Percentiles rank a stretch among this genome's conserved stretches.
Evolutionary conservation across 2,329 filamentous ascomycete genomes (phyloP).

Genomic region (Phaeoacremonium minimum): DNA sequence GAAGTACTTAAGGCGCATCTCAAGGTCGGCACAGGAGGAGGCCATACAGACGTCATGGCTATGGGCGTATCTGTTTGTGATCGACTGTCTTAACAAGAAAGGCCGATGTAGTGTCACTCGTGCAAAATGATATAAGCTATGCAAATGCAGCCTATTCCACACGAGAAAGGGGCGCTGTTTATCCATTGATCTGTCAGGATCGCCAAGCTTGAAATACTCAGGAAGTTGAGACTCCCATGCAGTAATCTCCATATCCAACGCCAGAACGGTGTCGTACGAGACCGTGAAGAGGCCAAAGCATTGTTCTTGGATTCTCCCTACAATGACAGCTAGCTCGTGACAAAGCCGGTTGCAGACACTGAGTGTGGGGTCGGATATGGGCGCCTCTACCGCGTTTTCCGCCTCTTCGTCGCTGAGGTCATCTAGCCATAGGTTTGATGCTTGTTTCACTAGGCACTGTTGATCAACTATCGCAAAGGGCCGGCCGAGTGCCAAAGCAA

Average conservation of each 20-base stretch:
- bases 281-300: slow-evolving; percentile 29
- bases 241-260: slow-evolving; percentile 25
- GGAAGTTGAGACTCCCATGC: slow-evolving; percentile 26
- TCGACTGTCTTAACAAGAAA: slow-evolving; percentile 31
- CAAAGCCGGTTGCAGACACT: slow-evolving; percentile 24
- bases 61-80: slow-evolving; percentile 30
- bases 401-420: slow-evolving; percentile 25
- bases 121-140: slow-evolving; percentile 32
- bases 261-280: slow-evolving; percentile 30
- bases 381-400: slow-evolving; percentile 10
- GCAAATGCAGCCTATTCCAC: slow-evolving; percentile 32
- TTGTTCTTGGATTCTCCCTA: slow-evolving; percentile 32
- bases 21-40: slow-evolving; percentile 33
- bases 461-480: slow-evolving; percentile 32
- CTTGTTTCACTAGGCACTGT: slow-evolving; percentile 29
- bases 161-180: slow-evolving; percentile 18
- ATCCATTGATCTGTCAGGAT: slow-evolving; percentile 25
- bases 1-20: slow-evolving; percentile 26
- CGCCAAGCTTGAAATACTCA: slow-evolving; percentile 24
- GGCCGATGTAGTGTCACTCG: slow-evolving; percentile 32
- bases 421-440: slow-evolving; percentile 32
- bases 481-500: slow-evolving; percentile 31
- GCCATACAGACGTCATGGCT: slow-evolving; percentile 33
- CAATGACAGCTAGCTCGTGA: slow-evolving; percentile 26
- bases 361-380: slow-evolving; percentile 24